phyloP scores from a whole-genome alignment of 2,329 filamentous ascomycete genomes.

The Aspergillus sp. region DNA sequence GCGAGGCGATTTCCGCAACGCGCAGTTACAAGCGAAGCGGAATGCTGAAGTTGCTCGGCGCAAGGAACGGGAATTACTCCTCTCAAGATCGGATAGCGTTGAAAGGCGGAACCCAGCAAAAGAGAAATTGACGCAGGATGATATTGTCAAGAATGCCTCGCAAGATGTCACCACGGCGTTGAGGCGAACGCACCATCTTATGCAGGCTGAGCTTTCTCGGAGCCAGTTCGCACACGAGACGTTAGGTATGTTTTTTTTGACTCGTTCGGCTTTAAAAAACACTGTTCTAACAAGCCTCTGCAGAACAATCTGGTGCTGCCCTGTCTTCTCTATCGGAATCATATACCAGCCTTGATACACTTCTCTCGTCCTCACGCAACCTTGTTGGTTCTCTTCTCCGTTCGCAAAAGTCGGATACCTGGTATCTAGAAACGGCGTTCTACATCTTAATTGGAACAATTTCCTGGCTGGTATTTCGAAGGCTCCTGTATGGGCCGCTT shows the following conservation, averaged over 20 bases:
- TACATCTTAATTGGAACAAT: slow-evolving; percentile 77
- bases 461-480: slow-evolving; percentile 80
- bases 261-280: not conserved
- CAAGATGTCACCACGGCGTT: slow-evolving; percentile 82
- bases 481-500: slow-evolving; percentile 81
- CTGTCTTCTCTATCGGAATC: slow-evolving; percentile 77
- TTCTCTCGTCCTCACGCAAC: slow-evolving; percentile 71
- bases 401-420: slow-evolving; percentile 94
- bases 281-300: not conserved
- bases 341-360: slow-evolving; percentile 75
- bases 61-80: slow-evolving; percentile 73
- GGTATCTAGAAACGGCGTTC: slow-evolving; percentile 91
- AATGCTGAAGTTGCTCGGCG: slow-evolving; percentile 71
- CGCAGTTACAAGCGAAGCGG: slow-evolving; percentile 75
- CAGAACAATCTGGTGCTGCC: slow-evolving; percentile 74
- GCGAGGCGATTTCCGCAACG: slow-evolving; percentile 72
- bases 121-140: slow-evolving; percentile 65
- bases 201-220: slow-evolving; percentile 78
- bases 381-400: slow-evolving; percentile 76
- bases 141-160: slow-evolving; percentile 72
- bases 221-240: slow-evolving; percentile 90
- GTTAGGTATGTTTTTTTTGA: slow-evolving; percentile 47
- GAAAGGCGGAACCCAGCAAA: slow-evolving; percentile 31
- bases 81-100: slow-evolving; percentile 52
- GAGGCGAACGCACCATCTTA: slow-evolving; percentile 80